Base-by-base conservation (phyloP, 2,329 filamentous ascomycete species). In the Fusarium sambucinum region DNA sequence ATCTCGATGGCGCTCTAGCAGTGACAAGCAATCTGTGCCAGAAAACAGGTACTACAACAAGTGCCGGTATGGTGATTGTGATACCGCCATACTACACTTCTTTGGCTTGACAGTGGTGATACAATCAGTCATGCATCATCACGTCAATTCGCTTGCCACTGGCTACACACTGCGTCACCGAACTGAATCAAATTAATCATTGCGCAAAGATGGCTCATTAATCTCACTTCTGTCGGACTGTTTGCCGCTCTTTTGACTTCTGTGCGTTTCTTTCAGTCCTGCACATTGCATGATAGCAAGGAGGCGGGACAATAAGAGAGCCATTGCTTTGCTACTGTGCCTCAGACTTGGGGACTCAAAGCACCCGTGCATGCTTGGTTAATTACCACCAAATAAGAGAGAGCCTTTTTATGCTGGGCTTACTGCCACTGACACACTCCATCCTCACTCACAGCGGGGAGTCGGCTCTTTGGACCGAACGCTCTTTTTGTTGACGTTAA, bases 141-240 rank as follows among this genome's bases (percentile, higher is more conserved):
- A 60, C 45, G 44, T 32, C 42, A 41, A 48, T 30, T 69, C 61
- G 66, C 66, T 63, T 69, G 48, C 33, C 40, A 21, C 41, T 46
- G 32, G 61, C 47, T 30, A 62, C 48, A 46, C 66, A 29, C 35
- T 47, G 66, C 32, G 14, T 66, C 33, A 42, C 54, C 44, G 33
- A 47, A 41, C 33, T 25, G 37, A 32, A 25, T 37, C 37, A 42
- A 44, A 51, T 40, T 30, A 23, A 50, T 64, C 11, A 19, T 29
- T 38, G 23, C 25, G 37, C 25, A 40, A 57, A 52, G 17, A 33
- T 32, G 33, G 42, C 51, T 25, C 32, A 52, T 29, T 19, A 29
- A 54, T 27, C 17, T 16, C 12, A 48, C 45, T 21, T 55, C n/a
- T 29, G 23, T 11, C 30, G 5, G 19, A 29, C 30, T 37, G 21